Evolutionary conservation across 1,139 yeast genomes (phyloP), one percentile per base, ranked within the genome.

Genomic region (Pneumocystis canis): DNA sequence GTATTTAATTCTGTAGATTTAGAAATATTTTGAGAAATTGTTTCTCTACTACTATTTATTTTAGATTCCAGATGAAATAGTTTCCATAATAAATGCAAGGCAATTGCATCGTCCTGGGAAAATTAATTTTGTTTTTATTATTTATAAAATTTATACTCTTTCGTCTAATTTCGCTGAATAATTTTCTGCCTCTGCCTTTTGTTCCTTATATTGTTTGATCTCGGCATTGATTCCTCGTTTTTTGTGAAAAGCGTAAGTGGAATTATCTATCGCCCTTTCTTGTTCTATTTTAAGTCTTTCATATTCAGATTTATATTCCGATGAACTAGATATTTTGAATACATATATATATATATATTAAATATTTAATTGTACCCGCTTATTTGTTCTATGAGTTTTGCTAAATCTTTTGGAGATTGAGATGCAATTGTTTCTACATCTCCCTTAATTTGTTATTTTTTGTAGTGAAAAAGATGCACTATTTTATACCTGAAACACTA

Each of bases 341-440:
- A 31, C 20, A 28, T 11, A 35, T 35, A 30, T 28, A 25, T 54
- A n/a, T n/a, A 54, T 47, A 47, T 28, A 25, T 25, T 6, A 47
- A 28, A 47, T 25, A 47, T 47, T 6, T 11, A 47, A 25, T 47
- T 47, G 25, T 59, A 62, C 25, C 66, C 66, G 47, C 67, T 62
- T 35, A 92, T 83, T 32, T 83, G 84, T 73, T 92, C 99, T 63
- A 94, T 77, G 67, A 90, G 74, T 60, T 76, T 79, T 2, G 95
- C 82, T 66, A 92, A 77, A 60, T 89, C 96, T 58, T 75, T 74
- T 0, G 97, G 83, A 0, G 92, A 83, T 72, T 90, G 96, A 1
- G 95, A 81, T 0, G 98, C 98, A 62, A 92, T 84, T 68, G 85
- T 86, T 72, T 92, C 98, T 60, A 92, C 95, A 71, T 92, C 97